A percentile compares a stretch with the other conserved stretches of the same genome.
These are phyloP conservation scores for Alternaria consortialis DNA, from an alignment of 2,329 filamentous ascomycete genomes.

Conservation along the genomic window DNA sequence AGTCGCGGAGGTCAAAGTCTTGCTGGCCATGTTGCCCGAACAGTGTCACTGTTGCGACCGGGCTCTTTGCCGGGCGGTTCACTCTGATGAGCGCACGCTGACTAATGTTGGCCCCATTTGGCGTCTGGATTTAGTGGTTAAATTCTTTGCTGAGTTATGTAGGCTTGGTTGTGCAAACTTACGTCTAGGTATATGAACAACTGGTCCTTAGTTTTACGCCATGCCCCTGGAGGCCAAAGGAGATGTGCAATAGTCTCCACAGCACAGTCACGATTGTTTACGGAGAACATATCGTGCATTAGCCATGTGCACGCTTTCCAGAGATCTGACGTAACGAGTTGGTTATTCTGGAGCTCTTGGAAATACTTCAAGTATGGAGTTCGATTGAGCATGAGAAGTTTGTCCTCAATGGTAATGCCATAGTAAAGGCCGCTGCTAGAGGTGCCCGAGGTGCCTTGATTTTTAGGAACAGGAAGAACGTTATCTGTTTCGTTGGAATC, in stretches of 20 bases:
- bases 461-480: not conserved
- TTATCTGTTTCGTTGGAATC: not conserved
- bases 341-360: not conserved
- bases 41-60: not conserved
- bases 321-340: not conserved
- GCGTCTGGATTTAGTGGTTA: not conserved
- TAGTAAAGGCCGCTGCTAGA: not conserved
- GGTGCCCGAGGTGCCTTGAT: not conserved
- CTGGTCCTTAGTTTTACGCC: not conserved
- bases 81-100: not conserved
- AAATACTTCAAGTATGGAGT: not conserved
- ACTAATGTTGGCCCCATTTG: not conserved
- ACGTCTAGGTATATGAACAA: not conserved
- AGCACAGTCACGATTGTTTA: not conserved
- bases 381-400: not conserved
- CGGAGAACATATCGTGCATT: not conserved
- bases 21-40: not conserved
- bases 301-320: not conserved
- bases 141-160: not conserved
- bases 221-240: not conserved
- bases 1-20: not conserved
- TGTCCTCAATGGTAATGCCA: not conserved
- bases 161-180: not conserved
- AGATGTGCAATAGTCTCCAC: not conserved
- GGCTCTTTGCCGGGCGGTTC: no score